These are phyloP conservation scores for Sarcodon sp. DNA, from an alignment of 768 basidiomycete genomes.

Conservation along the genomic window DNA sequence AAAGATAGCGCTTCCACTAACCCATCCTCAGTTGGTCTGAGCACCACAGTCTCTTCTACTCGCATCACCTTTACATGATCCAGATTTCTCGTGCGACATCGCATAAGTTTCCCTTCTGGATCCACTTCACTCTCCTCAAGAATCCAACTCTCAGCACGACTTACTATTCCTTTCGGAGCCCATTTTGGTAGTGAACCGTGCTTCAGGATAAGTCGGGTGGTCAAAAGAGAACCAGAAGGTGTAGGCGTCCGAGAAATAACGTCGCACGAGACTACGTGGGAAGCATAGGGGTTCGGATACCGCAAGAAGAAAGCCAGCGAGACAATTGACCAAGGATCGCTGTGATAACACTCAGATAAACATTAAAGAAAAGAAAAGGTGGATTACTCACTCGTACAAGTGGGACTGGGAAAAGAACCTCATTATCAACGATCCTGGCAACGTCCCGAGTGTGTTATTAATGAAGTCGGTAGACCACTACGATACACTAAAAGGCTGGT, in stretches of 20 bases:
- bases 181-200: slow-evolving; percentile 84
- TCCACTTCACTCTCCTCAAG: slow-evolving; percentile 93
- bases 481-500: background rate
- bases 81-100: slow-evolving; percentile 77
- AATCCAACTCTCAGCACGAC: slow-evolving; percentile 86
- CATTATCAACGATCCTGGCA: slow-evolving; percentile 31
- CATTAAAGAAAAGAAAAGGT: background rate
- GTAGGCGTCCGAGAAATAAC: slow-evolving; percentile 78
- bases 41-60: slow-evolving; percentile 70
- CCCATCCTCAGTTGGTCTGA: slow-evolving; percentile 63
- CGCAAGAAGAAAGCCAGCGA: slow-evolving; percentile 89
- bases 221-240: slow-evolving; percentile 61
- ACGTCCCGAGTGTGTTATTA: background rate
- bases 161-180: slow-evolving; percentile 76
- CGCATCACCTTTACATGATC: slow-evolving; percentile 94
- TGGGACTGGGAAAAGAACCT: slow-evolving; percentile 44
- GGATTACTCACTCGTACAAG: slow-evolving; percentile 36
- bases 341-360: slow-evolving; percentile 17
- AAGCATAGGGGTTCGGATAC: slow-evolving; percentile 91
- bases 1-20: slow-evolving; percentile 20
- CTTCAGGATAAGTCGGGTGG: slow-evolving; percentile 88
- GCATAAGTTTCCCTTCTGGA: slow-evolving; percentile 62
- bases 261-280: slow-evolving; percentile 92
- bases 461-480: background rate
- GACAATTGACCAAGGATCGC: slow-evolving; percentile 91